Base-by-base conservation (phyloP, 1,284 basidiomycete genomes). In the Blastosporella zonata region DNA sequence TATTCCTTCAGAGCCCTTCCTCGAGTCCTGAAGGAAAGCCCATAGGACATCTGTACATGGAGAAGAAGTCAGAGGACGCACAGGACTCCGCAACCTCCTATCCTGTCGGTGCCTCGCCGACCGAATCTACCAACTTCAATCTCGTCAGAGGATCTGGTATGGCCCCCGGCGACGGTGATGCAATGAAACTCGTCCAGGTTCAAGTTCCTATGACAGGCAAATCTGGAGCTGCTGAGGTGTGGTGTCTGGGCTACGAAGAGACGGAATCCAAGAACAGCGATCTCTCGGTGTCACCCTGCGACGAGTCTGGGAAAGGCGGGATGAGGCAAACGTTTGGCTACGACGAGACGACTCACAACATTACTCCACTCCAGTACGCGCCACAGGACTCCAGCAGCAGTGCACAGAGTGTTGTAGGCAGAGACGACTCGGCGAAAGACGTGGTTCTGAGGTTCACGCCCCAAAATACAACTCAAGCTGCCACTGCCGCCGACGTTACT, bases 21-120 rank as follows among this genome's bases (percentile, higher is more conserved):
- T 3, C 36, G 9, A 6, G 21, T 5, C 33, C 20, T 20, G 9
- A 22, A 20, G 36, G 20, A 10, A 53, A 52, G 20, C 51, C 64
- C 49, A 63, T 84, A 29, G 82, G 76, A 2, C 79, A 76, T 2
- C 67, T 84, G 7, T 61, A 70, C 2, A 59, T 79, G 17, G 41
- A 47, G 12, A 10, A 52, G 7, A 8, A 29, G 13, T 27, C 34
- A 1, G 21, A 51, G 36, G 71, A 73, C 18, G 56, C 65, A 1
- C 78, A 78, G 56, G 66, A 18, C 3, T 17, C 34, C 5, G 20
- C 39, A 1, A 22, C 21, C 2, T 36, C 15, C 6, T 43, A 31
- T 10, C 25, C 74, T 18, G 63, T 86, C 43, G 77, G 78, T 54
- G 84, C 81, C 3, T 82, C 82, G 1, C 68, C 74, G 41, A 66